phyloP scores from a whole-genome alignment of 2,329 filamentous ascomycete genomes.

The Clonostachys rosea region DNA sequence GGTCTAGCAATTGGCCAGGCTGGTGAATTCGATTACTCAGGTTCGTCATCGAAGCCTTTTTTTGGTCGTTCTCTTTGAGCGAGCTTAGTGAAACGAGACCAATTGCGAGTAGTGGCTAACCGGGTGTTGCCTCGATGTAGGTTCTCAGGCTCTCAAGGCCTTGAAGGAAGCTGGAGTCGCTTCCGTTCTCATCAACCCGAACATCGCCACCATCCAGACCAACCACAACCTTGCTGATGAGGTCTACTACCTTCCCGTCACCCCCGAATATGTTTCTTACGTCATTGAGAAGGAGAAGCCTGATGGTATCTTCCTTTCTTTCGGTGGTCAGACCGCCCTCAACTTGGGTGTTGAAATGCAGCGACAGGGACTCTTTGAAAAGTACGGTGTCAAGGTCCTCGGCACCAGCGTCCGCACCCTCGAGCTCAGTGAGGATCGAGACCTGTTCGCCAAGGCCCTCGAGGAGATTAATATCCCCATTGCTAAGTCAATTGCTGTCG shows the following conservation, averaged over 20 bases:
- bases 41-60: conserved; percentile 45
- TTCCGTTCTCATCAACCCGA: conserved; percentile 94
- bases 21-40: conserved; percentile 98
- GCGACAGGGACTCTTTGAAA: conserved; percentile 89
- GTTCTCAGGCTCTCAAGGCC: conserved; percentile 93
- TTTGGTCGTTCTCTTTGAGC: neutral
- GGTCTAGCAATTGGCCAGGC: conserved; percentile 96
- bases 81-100: neutral
- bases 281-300: conserved; percentile 95
- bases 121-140: conserved; percentile 35
- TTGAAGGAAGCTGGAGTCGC: conserved; percentile 90
- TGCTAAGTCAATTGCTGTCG: conserved; percentile 89
- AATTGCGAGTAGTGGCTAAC: conserved; percentile 3
- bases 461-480: conserved; percentile 98
- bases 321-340: conserved; percentile 94
- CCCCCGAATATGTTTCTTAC: conserved; percentile 94
- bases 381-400: conserved; percentile 91
- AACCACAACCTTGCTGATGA: conserved; percentile 94
- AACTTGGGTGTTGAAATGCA: conserved; percentile 98
- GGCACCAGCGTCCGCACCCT: conserved; percentile 93
- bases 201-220: conserved; percentile 97
- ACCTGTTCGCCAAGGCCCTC: conserved; percentile 90
- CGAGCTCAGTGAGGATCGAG: conserved; percentile 92
- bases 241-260: conserved; percentile 97
- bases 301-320: conserved; percentile 95